Percentiles rank a stretch among this genome's conserved stretches.
Conservation (phyloP, 139 green algal species). For the Chlamydomonas sp. region DNA sequence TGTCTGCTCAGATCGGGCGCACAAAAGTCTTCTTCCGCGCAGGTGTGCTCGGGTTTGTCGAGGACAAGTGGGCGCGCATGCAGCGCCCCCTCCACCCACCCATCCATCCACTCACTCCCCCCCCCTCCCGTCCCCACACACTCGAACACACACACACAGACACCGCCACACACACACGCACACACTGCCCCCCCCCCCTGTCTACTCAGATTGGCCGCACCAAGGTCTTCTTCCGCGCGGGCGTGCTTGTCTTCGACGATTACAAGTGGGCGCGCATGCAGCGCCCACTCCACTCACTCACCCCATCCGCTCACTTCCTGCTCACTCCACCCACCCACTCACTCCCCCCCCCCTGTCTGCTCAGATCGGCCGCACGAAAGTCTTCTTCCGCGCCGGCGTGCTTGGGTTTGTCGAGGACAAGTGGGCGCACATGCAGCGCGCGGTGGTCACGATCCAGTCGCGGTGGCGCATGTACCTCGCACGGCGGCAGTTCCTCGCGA, state of each 20-base stretch:
- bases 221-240: constrained; percentile 72
- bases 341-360: too few species aligned
- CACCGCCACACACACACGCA: not conserved
- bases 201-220: constrained; percentile 6
- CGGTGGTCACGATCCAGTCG: constrained; percentile 10
- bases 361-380: constrained; percentile 12
- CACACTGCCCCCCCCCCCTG: too few species aligned
- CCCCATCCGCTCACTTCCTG: not conserved
- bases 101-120: not conserved
- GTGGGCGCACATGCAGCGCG: constrained; percentile 38
- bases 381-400: constrained; percentile 78
- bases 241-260: constrained; percentile 67
- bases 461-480: too few species aligned
- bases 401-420: constrained; percentile 64
- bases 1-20: constrained; percentile 3
- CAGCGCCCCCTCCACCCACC: constrained; percentile 19
- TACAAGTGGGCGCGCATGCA: constrained; percentile 31
- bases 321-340: too few species aligned
- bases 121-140: not conserved
- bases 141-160: not conserved
- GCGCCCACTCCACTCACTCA: not conserved
- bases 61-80: constrained; percentile 50
- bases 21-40: constrained; percentile 69
- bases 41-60: constrained; percentile 65
- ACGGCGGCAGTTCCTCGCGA: too few species aligned